These are phyloP conservation scores for Camillea tinctor DNA, from an alignment of 2,329 filamentous ascomycete genomes.

Conservation along the genomic window DNA sequence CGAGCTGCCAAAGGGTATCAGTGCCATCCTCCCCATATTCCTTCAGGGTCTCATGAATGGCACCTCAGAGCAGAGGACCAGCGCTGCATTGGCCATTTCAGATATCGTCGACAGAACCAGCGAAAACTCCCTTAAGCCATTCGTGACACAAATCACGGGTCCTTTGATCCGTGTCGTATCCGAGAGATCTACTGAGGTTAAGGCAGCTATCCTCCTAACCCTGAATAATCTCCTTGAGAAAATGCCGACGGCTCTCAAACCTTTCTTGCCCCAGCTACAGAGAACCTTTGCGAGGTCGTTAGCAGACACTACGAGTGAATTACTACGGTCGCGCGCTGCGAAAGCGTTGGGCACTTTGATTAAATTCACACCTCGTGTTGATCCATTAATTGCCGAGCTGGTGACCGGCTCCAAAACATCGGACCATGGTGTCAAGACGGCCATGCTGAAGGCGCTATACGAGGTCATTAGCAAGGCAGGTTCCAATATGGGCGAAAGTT, in stretches of 20 bases:
- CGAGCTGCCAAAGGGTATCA: conserved; percentile 92
- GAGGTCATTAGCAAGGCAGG: conserved; percentile 96
- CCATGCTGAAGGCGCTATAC: conserved; percentile 95
- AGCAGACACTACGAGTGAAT: conserved; percentile 87
- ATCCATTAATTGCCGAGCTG: conserved; percentile 87
- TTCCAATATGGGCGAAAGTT: conserved; percentile 89
- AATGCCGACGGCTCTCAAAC: conserved; percentile 92
- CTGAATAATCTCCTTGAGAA: conserved; percentile 95
- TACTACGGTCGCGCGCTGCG: conserved; percentile 82
- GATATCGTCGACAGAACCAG: conserved; percentile 94
- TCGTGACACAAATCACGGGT: conserved; percentile 96
- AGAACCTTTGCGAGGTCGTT: conserved; percentile 95
- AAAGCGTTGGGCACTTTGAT: conserved; percentile 94
- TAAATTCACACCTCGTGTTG: conserved; percentile 90
- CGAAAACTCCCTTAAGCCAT: conserved; percentile 83
- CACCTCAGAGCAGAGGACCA: conserved; percentile 84
- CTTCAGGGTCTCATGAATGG: conserved; percentile 97
- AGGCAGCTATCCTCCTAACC: conserved; percentile 88
- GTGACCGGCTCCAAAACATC: conserved; percentile 93
- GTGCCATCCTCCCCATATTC: conserved; percentile 93
- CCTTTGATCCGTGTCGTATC: conserved; percentile 97
- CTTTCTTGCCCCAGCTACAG: conserved; percentile 94
- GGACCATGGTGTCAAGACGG: conserved; percentile 83
- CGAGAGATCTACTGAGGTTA: conserved; percentile 93
- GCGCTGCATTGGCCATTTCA: conserved; percentile 88